These are phyloP conservation scores for Sphagnum magellanicum DNA, from an alignment of 228 moss, liverwort and hornwort genomes.

Conservation along the genomic window DNA sequence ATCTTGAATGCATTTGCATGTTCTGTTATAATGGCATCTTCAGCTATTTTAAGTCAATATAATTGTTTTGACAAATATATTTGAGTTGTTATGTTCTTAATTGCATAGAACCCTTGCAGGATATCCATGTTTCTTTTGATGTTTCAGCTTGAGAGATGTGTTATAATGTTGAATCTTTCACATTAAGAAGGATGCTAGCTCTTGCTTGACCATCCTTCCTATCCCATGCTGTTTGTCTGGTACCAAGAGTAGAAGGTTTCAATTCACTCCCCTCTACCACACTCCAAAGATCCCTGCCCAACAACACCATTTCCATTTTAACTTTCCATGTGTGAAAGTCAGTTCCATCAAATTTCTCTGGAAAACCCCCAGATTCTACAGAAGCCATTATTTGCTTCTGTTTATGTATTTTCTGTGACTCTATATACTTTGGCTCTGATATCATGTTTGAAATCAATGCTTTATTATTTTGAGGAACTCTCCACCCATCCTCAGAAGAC, in stretches of 20 bases:
- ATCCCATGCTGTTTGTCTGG: background rate
- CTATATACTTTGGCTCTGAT: background rate
- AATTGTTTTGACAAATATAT: background rate
- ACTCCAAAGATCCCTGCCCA: background rate
- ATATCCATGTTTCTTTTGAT: background rate
- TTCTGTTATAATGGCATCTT: background rate
- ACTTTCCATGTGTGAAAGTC: slow-evolving; percentile 9
- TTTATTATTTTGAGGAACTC: background rate
- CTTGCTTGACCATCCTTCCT: slow-evolving; percentile 1
- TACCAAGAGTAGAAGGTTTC: background rate
- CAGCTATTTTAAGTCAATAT: background rate
- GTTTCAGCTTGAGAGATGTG: slow-evolving; percentile 1
- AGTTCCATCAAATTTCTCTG: slow-evolving; percentile 4
- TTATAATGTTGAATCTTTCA: background rate
- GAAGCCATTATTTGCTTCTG: background rate
- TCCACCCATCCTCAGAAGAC: background rate
- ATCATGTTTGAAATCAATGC: background rate
- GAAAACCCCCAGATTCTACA: background rate
- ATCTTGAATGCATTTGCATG: background rate
- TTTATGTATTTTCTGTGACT: background rate
- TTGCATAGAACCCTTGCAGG: background rate
- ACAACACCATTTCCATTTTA: slow-evolving; percentile 7
- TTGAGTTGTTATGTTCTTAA: background rate
- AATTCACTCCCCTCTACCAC: slow-evolving; percentile 2
- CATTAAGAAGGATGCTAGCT: background rate